These are phyloP conservation scores for Fusarium tjaetaba DNA, from an alignment of 2,329 filamentous ascomycete genomes.

Conservation along the genomic window DNA sequence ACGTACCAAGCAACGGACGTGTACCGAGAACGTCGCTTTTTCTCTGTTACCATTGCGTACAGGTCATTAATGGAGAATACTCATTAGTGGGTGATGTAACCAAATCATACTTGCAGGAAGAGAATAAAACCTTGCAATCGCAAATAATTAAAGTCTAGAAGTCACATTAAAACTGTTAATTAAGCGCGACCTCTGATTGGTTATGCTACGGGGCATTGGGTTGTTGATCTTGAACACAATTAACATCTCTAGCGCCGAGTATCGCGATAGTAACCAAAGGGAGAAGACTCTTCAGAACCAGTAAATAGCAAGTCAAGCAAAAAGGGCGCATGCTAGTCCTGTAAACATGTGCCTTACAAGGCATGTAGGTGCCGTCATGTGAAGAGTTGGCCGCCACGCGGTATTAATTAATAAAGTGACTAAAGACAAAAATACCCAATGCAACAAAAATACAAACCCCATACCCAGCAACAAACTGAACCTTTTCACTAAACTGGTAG, in stretches of 20 bases:
- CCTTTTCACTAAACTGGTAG: no score
- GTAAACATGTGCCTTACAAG: fast-evolving
- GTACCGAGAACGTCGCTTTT: background rate
- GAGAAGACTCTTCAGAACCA: no score
- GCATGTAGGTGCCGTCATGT: background rate
- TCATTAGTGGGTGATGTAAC: no score
- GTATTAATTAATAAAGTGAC: no score
- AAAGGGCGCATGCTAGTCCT: fast-evolving
- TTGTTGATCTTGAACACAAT: background rate
- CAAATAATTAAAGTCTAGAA: fast-evolving
- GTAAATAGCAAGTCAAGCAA: background rate
- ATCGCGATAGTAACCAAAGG: background rate
- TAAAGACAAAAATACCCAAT: no score
- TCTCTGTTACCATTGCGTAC: background rate
- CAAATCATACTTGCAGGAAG: background rate
- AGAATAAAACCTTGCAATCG: background rate
- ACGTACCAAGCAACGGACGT: background rate
- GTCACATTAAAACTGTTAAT: background rate
- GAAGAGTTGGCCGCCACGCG: no score
- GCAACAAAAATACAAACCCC: no score
- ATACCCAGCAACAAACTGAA: no score
- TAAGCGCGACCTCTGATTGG: background rate
- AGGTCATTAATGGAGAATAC: background rate
- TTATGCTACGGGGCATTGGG: no score
- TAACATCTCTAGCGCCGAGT: background rate